Evolutionary conservation across 352 stramenopile genomes (phyloP).

Genomic region (Globisporangium cylindrosporum): DNA sequence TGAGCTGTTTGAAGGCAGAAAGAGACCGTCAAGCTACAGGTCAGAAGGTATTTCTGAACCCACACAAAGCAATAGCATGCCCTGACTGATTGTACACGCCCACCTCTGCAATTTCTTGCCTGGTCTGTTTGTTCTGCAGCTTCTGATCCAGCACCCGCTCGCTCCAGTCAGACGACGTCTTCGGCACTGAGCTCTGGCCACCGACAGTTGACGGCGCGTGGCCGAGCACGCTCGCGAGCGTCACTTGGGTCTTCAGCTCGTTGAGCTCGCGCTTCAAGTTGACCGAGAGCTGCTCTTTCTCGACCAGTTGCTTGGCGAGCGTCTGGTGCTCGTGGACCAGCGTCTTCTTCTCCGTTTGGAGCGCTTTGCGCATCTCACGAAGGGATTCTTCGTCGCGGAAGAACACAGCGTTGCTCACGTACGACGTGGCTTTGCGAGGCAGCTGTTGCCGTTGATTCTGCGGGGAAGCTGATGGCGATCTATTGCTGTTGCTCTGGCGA

Average conservation of each 20-base stretch:
- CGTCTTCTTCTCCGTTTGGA: conserved; percentile 39
- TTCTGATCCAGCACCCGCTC: conserved; percentile 45
- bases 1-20: conserved; percentile 2
- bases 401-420: conserved; percentile 36
- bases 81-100: not conserved
- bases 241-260: conserved; percentile 52
- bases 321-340: conserved; percentile 31
- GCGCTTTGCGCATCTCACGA: conserved; percentile 30
- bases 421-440: conserved; percentile 19
- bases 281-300: conserved; percentile 32
- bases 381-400: conserved; percentile 59
- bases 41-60: not conserved
- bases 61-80: not conserved
- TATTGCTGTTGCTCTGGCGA: not conserved
- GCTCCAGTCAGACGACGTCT: conserved; percentile 37
- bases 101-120: conserved; percentile 32
- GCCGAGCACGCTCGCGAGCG: conserved; percentile 26
- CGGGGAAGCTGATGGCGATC: not conserved
- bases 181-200: conserved; percentile 7
- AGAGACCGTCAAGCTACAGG: not conserved
- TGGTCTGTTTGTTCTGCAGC: conserved; percentile 32
- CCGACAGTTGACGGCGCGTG: not conserved
- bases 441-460: conserved; percentile 7
- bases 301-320: conserved; percentile 28
- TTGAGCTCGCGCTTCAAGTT: conserved; percentile 45